phyloP scores from a whole-genome alignment of 768 basidiomycete genomes.

The Tremella mesenterica region DNA sequence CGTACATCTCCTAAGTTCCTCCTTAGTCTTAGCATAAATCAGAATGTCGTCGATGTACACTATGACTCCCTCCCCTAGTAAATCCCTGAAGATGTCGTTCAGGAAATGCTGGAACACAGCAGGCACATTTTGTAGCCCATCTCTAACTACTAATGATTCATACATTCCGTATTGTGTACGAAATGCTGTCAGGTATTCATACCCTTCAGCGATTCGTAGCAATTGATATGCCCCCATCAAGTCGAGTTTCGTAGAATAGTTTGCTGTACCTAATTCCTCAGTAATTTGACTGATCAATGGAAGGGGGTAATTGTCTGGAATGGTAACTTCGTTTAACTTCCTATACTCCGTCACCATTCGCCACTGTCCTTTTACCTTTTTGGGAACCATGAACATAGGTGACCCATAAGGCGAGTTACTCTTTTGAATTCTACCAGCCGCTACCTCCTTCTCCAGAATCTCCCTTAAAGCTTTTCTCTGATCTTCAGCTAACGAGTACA shows the following conservation, averaged over 20 bases:
- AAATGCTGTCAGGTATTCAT: conserved; percentile 45
- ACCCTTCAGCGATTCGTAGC: conserved; percentile 22
- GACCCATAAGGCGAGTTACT: not conserved
- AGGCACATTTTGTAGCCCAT: conserved; percentile 31
- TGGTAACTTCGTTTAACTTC: conserved; percentile 3
- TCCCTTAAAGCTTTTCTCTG: conserved; percentile 4
- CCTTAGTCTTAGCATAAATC: conserved; percentile 6
- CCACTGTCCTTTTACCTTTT: not conserved
- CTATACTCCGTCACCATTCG: conserved; percentile 10
- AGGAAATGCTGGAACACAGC: conserved; percentile 24
- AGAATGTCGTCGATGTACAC: conserved; percentile 25
- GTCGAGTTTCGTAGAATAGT: conserved; percentile 24
- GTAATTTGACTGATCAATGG: conserved; percentile 20
- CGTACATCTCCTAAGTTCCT: too few species aligned
- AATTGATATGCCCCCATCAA: conserved; percentile 24
- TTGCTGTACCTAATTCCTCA: conserved; percentile 13
- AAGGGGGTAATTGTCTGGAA: conserved; percentile 14
- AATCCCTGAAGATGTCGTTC: conserved; percentile 18
- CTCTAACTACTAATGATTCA: conserved; percentile 19
- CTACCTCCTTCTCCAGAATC: not conserved
- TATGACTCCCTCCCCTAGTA: conserved; percentile 14
- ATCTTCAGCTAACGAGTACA: conserved; percentile 2
- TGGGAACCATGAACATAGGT: not conserved
- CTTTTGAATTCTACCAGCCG: not conserved
- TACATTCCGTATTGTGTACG: conserved; percentile 26